Evolutionary conservation across 495 filamentous ascomycete species (phyloP).

Genomic region (Sabuloglossum arenarium): DNA sequence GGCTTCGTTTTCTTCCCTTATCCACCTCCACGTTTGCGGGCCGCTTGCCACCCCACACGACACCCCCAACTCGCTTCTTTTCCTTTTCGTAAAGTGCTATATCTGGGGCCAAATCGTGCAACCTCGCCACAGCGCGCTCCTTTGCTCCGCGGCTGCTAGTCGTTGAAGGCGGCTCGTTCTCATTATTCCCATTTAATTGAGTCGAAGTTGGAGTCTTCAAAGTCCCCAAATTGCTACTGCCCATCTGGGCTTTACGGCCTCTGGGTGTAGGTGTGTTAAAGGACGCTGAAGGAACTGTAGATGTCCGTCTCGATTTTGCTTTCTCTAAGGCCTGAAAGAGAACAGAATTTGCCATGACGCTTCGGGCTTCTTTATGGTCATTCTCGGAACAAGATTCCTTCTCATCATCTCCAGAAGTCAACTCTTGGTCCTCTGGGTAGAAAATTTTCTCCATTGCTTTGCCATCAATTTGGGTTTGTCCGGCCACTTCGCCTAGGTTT

Average conservation of each 20-base stretch:
- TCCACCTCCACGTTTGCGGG: slow-evolving; percentile 17
- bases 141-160: slow-evolving; percentile 74
- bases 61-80: slow-evolving; percentile 65
- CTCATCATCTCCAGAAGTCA: background rate
- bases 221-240: slow-evolving; percentile 4
- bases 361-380: slow-evolving; percentile 7
- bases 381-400: slow-evolving; percentile 18
- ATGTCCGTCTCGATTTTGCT: background rate
- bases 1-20: slow-evolving; percentile 20
- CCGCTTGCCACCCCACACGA: slow-evolving; percentile 50
- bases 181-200: slow-evolving; percentile 20
- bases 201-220: background rate
- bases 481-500: slow-evolving; percentile 81
- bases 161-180: slow-evolving; percentile 67
- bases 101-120: slow-evolving; percentile 61
- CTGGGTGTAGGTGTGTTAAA: background rate
- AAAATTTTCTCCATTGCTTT: slow-evolving; percentile 32
- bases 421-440: slow-evolving; percentile 18
- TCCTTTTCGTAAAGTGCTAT: slow-evolving; percentile 87
- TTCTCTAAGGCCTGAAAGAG: background rate
- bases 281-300: background rate
- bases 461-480: slow-evolving; percentile 52
- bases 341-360: background rate
- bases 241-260: background rate
- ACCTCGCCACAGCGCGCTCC: slow-evolving; percentile 48